Conservation (phyloP, 2,329 filamentous ascomycete species). For the Pseudocercospora macadamiae region DNA sequence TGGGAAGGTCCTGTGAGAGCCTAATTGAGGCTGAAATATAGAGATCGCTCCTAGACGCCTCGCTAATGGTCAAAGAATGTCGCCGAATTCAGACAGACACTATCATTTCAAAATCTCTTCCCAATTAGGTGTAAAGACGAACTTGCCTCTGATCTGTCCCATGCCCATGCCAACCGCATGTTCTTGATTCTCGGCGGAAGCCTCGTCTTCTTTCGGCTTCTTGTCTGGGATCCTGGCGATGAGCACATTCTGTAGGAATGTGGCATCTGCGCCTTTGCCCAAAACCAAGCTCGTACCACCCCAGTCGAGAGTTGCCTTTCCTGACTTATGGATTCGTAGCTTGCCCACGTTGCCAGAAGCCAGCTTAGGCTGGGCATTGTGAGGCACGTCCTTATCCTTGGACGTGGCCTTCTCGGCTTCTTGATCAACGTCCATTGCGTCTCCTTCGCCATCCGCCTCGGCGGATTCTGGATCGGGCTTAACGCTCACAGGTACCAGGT, state of each 20-base stretch:
- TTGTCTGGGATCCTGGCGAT: conserved; percentile 40
- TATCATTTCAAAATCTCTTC: conserved; percentile 48
- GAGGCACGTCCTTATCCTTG: neutral
- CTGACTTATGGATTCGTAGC: conserved; percentile 63
- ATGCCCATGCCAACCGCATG: conserved; percentile 53
- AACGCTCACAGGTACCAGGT: conserved; percentile 49
- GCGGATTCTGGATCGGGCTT: conserved; percentile 35
- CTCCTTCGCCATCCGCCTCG: conserved; percentile 13
- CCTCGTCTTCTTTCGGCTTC: conserved; percentile 27
- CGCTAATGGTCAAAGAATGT: neutral
- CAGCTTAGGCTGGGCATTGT: conserved; percentile 41
- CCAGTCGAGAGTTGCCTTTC: conserved; percentile 65
- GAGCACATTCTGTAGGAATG: conserved; percentile 64
- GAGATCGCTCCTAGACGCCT: too few species aligned
- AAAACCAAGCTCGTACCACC: conserved; percentile 63
- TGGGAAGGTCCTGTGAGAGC: too few species aligned
- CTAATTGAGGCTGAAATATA: too few species aligned
- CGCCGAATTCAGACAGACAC: too few species aligned
- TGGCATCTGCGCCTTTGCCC: conserved; percentile 58
- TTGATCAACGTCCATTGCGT: conserved; percentile 29
- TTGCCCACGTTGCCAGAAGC: conserved; percentile 62
- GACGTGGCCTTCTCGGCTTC: conserved; percentile 10
- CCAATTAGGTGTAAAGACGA: conserved; percentile 66
- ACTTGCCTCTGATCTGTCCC: conserved; percentile 66
- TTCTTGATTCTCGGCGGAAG: conserved; percentile 21